These are phyloP conservation scores for Yarrowia bubula DNA, from an alignment of 805 yeast species.

Conservation along the genomic window DNA sequence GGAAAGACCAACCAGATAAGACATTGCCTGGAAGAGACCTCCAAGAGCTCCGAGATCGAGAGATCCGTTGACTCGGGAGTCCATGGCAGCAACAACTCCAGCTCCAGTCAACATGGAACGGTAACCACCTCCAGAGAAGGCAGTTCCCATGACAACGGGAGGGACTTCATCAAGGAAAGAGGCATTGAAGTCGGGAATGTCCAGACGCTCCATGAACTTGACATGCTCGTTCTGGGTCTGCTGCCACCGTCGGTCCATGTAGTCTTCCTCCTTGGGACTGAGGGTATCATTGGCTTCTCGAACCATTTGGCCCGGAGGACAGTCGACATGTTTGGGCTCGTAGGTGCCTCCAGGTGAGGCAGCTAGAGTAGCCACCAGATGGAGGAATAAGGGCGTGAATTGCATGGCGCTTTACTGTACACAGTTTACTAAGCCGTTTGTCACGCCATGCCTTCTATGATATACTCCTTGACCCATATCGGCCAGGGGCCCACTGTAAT, in stretches of 20 bases:
- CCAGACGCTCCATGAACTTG: constrained; percentile 47
- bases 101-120: constrained; percentile 84
- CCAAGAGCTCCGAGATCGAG: constrained; percentile 38
- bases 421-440: not conserved
- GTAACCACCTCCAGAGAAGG: constrained; percentile 88
- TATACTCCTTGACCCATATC: not conserved
- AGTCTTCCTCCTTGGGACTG: constrained; percentile 35
- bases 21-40: constrained; percentile 66
- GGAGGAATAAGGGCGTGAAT: not conserved
- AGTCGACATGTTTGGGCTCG: constrained; percentile 35
- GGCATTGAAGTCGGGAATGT: constrained; percentile 51
- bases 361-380: not conserved
- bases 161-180: constrained; percentile 29
- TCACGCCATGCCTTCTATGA: not conserved
- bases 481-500: not conserved
- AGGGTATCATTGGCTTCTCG: constrained; percentile 39
- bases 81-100: constrained; percentile 74
- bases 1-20: constrained; percentile 72
- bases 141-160: constrained; percentile 40
- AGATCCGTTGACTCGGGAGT: constrained; percentile 60
- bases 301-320: constrained; percentile 42
- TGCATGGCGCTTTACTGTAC: not conserved
- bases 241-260: constrained; percentile 38
- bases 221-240: constrained; percentile 42
- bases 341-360: constrained; percentile 12